Evolutionary conservation across 1,284 basidiomycete genomes (phyloP).

Genomic region (Irpex sp.): DNA sequence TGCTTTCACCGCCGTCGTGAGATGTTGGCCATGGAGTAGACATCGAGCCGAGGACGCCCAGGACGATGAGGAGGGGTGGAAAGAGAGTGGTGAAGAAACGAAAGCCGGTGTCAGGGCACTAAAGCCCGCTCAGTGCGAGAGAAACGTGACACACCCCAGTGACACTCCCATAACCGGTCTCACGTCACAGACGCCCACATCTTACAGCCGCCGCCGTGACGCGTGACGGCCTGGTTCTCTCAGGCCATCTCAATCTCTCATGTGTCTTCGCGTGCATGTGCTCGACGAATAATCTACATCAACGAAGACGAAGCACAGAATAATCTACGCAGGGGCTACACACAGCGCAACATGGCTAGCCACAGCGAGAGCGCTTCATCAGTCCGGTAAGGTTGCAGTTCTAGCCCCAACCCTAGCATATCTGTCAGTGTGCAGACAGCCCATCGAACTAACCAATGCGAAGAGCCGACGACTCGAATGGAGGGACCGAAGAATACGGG

Average conservation of each 20-base stretch:
- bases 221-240: not conserved
- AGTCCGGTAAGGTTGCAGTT: not conserved
- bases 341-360: not conserved
- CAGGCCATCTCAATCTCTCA: not conserved
- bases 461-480: not conserved
- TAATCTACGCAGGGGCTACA: not conserved
- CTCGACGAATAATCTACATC: not conserved
- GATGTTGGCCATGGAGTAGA: constrained; percentile 23
- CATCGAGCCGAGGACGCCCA: constrained; percentile 18
- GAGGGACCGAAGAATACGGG: not conserved
- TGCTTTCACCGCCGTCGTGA: constrained; percentile 15
- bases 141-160: not conserved
- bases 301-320: not conserved
- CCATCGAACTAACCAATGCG: not conserved
- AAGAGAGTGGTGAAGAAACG: constrained; percentile 4
- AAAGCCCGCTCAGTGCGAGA: not conserved
- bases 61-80: constrained; percentile 13
- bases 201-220: not conserved
- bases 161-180: not conserved
- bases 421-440: not conserved
- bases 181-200: not conserved
- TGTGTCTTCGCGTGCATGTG: not conserved
- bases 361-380: not conserved
- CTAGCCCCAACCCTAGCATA: not conserved
- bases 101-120: not conserved